Evolutionary conservation across 2,329 filamentous ascomycete species (phyloP).

Genomic region (Talaromyces pinophilus): DNA sequence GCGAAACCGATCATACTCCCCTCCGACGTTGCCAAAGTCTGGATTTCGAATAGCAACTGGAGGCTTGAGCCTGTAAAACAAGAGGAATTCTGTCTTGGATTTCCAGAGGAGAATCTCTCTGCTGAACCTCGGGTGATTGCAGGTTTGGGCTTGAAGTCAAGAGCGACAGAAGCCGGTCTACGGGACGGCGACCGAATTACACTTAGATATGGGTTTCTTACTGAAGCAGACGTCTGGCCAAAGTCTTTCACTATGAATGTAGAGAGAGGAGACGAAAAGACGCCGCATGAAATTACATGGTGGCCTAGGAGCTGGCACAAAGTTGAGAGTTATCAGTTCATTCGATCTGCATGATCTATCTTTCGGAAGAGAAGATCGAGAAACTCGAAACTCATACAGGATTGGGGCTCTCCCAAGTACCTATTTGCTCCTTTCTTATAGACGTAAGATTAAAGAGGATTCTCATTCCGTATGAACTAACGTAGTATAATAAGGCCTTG

Average conservation of each 20-base stretch:
- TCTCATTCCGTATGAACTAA: too few species aligned
- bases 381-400: not conserved
- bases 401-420: too few species aligned
- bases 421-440: too few species aligned
- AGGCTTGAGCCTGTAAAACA: not conserved
- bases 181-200: not conserved
- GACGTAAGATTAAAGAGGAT: too few species aligned
- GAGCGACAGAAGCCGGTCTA: slow-evolving; percentile 10
- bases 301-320: slow-evolving; percentile 13
- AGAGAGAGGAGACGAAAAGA: not conserved
- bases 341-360: not conserved
- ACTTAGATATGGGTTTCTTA: slow-evolving; percentile 1
- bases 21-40: not conserved
- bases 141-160: not conserved
- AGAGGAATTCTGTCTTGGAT: slow-evolving; percentile 1
- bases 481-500: too few species aligned
- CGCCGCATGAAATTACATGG: slow-evolving; percentile 5
- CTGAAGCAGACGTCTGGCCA: slow-evolving; percentile 8
- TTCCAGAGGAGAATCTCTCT: slow-evolving; percentile 14
- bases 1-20: not conserved
- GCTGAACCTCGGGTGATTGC: not conserved
- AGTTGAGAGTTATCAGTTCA: slow-evolving; percentile 10
- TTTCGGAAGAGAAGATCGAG: not conserved
- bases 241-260: slow-evolving; percentile 11
- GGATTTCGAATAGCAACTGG: slow-evolving; percentile 11